A percentile compares a stretch with the other conserved stretches of the same genome.
phyloP scores from a whole-genome alignment of 2,329 filamentous ascomycete species.

The Trichophyton simii region DNA sequence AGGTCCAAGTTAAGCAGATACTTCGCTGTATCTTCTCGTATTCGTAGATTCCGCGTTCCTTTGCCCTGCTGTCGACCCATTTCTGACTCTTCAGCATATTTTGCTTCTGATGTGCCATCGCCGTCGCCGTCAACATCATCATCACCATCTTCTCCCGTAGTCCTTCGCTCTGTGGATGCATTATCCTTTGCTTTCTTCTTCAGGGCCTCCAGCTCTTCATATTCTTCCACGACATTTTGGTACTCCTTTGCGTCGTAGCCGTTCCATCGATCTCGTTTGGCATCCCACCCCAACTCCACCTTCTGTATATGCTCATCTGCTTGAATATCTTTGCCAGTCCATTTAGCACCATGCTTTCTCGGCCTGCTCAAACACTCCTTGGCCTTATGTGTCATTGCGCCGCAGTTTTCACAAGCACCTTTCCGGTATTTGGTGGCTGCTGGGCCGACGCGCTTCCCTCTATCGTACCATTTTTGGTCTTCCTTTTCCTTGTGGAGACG shows the following conservation, averaged over 20 bases:
- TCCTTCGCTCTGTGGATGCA: conserved; percentile 39
- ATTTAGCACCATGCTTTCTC: conserved; percentile 77
- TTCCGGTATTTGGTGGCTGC: conserved; percentile 95
- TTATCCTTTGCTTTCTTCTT: conserved; percentile 43
- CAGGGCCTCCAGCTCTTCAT: conserved; percentile 71
- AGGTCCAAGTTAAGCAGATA: conserved; percentile 90
- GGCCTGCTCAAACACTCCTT: conserved; percentile 88
- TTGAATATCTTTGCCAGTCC: conserved; percentile 85
- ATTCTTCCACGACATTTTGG: conserved; percentile 73
- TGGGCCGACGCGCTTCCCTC: conserved; percentile 69
- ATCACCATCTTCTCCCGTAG: conserved; percentile 39
- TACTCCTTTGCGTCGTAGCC: conserved; percentile 91
- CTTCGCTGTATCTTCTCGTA: conserved; percentile 94
- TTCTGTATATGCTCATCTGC: conserved; percentile 81
- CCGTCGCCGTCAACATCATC: conserved; percentile 41
- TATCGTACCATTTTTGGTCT: conserved; percentile 78
- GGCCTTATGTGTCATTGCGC: conserved; percentile 88
- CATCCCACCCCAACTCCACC: conserved; percentile 84
- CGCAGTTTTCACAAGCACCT: conserved; percentile 96
- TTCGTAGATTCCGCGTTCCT: conserved; percentile 74
- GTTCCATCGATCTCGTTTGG: conserved; percentile 95
- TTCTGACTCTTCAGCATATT: conserved; percentile 87
- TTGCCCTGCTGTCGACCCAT: conserved; percentile 92
- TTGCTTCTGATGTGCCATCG: conserved; percentile 36
- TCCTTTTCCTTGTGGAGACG: conserved; percentile 61